Evolutionary conservation across 345 rosid genomes (phyloP).

Genomic region (Heritiera littoralis): DNA sequence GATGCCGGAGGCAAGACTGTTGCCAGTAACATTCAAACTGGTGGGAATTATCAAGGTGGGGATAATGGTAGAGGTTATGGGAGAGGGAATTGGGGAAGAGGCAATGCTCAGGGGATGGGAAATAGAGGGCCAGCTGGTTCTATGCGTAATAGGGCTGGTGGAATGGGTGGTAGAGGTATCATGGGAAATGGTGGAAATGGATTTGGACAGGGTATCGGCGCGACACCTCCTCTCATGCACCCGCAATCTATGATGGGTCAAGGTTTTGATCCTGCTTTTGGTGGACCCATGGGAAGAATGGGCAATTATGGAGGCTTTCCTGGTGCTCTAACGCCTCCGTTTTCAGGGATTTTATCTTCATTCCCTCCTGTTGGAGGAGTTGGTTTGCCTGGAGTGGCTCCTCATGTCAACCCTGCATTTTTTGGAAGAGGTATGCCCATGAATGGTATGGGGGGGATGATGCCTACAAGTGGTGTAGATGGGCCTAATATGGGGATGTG

Average conservation of each 20-base stretch:
- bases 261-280: background rate
- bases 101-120: background rate
- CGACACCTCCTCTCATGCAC: background rate
- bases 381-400: conserved; percentile 14
- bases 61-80: background rate
- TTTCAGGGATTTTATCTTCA: conserved; percentile 2
- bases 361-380: conserved; percentile 11
- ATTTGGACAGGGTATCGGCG: background rate
- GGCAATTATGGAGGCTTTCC: conserved; percentile 7
- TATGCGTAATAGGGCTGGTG: background rate
- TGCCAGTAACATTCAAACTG: background rate
- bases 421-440: conserved; percentile 2
- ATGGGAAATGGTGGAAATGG: background rate
- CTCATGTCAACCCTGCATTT: conserved; percentile 12
- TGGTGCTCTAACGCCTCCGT: background rate
- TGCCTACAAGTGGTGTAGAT: background rate
- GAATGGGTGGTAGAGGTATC: background rate
- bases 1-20: background rate
- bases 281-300: conserved; percentile 12
- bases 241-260: background rate
- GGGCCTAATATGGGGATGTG: background rate
- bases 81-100: background rate
- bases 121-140: background rate
- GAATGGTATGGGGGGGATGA: background rate
- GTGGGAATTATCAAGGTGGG: conserved; percentile 1